These are phyloP conservation scores for Knufia fluminis DNA, from an alignment of 2,329 filamentous ascomycete species.

Conservation along the genomic window DNA sequence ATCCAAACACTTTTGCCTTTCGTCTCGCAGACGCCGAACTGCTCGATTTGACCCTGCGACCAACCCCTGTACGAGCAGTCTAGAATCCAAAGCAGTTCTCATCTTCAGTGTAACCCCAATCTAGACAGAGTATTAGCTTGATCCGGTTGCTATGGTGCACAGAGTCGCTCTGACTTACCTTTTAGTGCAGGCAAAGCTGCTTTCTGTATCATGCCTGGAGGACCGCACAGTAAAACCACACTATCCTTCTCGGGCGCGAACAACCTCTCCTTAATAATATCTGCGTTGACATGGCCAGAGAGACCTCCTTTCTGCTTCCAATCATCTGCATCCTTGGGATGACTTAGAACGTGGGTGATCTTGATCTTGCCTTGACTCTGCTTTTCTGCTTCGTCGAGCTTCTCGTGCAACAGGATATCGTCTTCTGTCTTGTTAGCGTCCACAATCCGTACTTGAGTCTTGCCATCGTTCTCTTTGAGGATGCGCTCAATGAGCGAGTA, in stretches of 20 bases:
- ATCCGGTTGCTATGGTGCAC: neutral
- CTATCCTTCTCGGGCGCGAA: conserved; percentile 35
- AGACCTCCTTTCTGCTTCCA: conserved; percentile 34
- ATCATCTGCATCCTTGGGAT: conserved; percentile 28
- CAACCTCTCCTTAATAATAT: conserved; percentile 33
- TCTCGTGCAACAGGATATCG: conserved; percentile 32
- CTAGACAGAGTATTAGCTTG: conserved; percentile 7
- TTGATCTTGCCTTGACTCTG: conserved; percentile 33
- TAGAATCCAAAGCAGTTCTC: conserved; percentile 39
- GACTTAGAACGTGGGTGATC: conserved; percentile 41
- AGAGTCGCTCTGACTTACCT: conserved; percentile 2
- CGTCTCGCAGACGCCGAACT: no score
- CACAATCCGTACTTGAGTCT: conserved; percentile 34
- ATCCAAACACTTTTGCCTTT: no score
- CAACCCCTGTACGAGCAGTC: neutral
- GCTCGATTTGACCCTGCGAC: neutral
- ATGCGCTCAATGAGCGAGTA: conserved; percentile 42
- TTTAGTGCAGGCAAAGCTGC: conserved; percentile 42
- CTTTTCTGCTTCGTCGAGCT: conserved; percentile 35
- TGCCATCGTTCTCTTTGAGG: conserved; percentile 27
- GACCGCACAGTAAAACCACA: conserved; percentile 42
- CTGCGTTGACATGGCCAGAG: conserved; percentile 37
- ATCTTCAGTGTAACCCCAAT: conserved; percentile 39
- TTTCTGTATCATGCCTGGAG: conserved; percentile 43
- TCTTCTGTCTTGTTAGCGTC: conserved; percentile 36